Evolutionary conservation across 2,329 filamentous ascomycete species (phyloP).

Genomic region (Exophiala sp.): DNA sequence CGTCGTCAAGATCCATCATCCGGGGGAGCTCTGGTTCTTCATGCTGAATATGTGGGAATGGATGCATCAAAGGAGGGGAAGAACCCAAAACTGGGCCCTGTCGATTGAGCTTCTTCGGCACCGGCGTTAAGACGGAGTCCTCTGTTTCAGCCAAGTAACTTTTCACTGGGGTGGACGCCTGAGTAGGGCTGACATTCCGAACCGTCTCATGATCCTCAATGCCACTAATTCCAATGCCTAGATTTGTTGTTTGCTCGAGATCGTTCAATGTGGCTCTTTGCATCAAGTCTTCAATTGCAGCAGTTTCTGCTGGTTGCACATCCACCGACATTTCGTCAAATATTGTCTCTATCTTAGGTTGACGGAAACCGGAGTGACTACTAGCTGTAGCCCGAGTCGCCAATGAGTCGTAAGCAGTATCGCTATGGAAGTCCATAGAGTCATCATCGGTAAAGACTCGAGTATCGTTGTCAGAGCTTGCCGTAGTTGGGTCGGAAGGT

Average conservation of each 20-base stretch:
- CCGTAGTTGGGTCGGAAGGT: conserved; percentile 55
- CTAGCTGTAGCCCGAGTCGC: conserved; percentile 57
- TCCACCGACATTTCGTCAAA: conserved; percentile 51
- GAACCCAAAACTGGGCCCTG: conserved; percentile 12
- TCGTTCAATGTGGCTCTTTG: conserved; percentile 21
- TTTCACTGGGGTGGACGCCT: conserved; percentile 21
- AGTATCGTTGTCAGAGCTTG: conserved; percentile 60
- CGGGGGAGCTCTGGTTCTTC: conserved; percentile 18
- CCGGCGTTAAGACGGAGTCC: conserved; percentile 19
- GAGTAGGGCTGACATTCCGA: conserved; percentile 11
- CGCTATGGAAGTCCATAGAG: conserved; percentile 59
- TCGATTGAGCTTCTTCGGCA: conserved; percentile 12
- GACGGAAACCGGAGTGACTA: conserved; percentile 51
- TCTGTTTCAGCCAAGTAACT: conserved; percentile 12
- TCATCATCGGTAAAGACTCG: conserved; percentile 58
- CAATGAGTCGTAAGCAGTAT: conserved; percentile 61
- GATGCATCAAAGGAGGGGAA: conserved; percentile 15
- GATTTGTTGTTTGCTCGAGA: conserved; percentile 1
- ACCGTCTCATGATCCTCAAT: conserved; percentile 10
- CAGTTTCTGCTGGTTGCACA: conserved; percentile 4
- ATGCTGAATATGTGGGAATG: conserved; percentile 5
- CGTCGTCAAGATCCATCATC: conserved; percentile 19
- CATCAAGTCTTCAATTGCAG: conserved; percentile 22
- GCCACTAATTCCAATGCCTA: conserved; percentile 21
- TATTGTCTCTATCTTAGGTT: conserved; percentile 60